Evolutionary conservation across 2,329 filamentous ascomycete species (phyloP), one percentile per base, ranked within the genome.

Genomic region (Penicillium occitanis): DNA sequence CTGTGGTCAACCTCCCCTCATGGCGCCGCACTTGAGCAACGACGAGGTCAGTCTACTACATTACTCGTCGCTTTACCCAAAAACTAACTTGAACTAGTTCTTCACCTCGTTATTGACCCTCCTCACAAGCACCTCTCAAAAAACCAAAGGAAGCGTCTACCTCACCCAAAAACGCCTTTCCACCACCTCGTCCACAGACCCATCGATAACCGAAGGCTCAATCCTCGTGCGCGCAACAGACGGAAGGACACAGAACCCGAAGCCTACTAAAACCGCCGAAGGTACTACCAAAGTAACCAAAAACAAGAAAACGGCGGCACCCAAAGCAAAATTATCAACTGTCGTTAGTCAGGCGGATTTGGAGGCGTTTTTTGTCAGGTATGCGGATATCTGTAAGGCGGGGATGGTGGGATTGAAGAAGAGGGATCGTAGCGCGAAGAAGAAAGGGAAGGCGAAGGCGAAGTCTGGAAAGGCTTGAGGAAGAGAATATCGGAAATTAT

Each of bases 331-430:
- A 78, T 76, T 97, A 30, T 92, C 91, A 2, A 98, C 95, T 0
- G 79, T 97, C 0, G 93, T 98, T 0, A 85, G 90, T 64, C 87
- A 90, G 0, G 87, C 89, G 66, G 87, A 90, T 5, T 77, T 98
- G 11, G 93, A 96, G 63, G 82, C 78, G 0, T 99, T 99, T 75
- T 99, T 93, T 77, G 81, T 83, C 35, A 85, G 87, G 61, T 99
- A 98, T 81, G 93, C 93, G 25, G 95, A 98, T 71, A 85, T 93
- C 2, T 97, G 93, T 80, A 97, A 96, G 82, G 82, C 85, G 0
- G 92, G 93, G 5, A 97, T 98, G 93, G 85, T 86, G 59, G 89
- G 90, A 7, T 76, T 99, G 80, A 98, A 97, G 87, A 97, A 96
- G 76, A 86, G 95, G 71, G 94, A 98, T 80, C 87, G 93, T 74